Base-by-base conservation (phyloP, 176 grass and related monocot species). In the Chloris gayana region DNA sequence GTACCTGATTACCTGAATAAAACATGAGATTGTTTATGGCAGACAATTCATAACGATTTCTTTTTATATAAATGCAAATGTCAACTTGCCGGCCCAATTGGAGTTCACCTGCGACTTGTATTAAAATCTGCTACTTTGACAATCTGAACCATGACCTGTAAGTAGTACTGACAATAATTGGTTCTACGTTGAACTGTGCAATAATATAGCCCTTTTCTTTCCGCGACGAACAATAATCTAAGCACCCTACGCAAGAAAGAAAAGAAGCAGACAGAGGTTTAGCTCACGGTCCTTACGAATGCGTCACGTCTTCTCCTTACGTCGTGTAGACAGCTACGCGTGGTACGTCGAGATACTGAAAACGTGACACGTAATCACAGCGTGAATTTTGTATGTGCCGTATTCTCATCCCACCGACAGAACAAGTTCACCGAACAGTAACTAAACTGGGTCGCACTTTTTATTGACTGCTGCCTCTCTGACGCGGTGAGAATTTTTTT, bases 71-170 rank as follows among this genome's bases (percentile, higher is more conserved):
- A 57, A 57, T 45, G 42, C 18, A 61, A 27, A 32, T 73, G 78
- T 85, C 72, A 81, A 76, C 82, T 72, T 11, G 76, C 26, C 66
- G 8, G 58, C 47, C 44, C 58, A 64, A 77, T 72, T 41, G 34
- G 41, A 77, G 35, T 12, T 67, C 69, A 21, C 24, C 14, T 57
- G 14, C 22, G 26, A 14, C 4, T 66, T 79, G 73, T 65, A 78
- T 17, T 49, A 64, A 77, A 50, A 70, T 47, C n/a, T 34, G 41
- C 9, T 60, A 59, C n/a, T 65, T 76, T 59, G 72, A 82, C 66
- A 47, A 77, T 60, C 66, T 33, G 7, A 72, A 6, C 27, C 38
- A 49, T 61, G 24, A 72, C 64, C 8, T 64, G n/a, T 51, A 33
- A 76, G 7, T 50, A 12, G 37, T 12, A 60, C 41, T 8, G 18